These are phyloP conservation scores for Corymbia maculata DNA, from an alignment of 345 rosid genomes.

Conservation along the genomic window DNA sequence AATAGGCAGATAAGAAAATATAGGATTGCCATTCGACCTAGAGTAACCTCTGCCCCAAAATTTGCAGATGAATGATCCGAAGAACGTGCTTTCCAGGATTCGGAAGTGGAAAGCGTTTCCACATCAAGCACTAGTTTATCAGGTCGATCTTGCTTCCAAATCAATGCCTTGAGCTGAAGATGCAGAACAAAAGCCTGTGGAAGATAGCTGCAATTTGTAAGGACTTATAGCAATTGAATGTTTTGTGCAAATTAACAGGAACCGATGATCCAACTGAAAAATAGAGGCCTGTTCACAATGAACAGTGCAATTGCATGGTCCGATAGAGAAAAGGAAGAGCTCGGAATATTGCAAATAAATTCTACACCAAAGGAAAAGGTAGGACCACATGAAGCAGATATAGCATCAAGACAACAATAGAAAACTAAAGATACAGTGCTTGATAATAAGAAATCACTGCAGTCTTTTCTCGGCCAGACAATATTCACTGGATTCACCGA, in stretches of 20 bases:
- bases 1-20: not conserved
- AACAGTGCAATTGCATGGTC: not conserved
- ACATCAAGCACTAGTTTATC: slow-evolving; percentile 21
- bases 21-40: slow-evolving; percentile 21
- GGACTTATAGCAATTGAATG: not conserved
- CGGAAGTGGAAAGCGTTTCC: slow-evolving; percentile 5
- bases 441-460: not conserved
- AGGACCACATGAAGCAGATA: not conserved
- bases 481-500: not conserved
- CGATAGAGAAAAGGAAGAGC: not conserved
- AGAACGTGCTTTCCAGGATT: slow-evolving; percentile 20
- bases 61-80: slow-evolving; percentile 42
- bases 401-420: not conserved
- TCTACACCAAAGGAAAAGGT: not conserved
- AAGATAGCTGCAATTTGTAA: not conserved
- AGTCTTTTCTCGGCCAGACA: not conserved
- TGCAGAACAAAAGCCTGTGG: slow-evolving; percentile 39
- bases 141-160: slow-evolving; percentile 22
- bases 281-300: not conserved
- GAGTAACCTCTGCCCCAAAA: slow-evolving; percentile 54
- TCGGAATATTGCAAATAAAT: not conserved
- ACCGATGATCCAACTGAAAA: not conserved
- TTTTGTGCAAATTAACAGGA: not conserved
- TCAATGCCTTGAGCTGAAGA: slow-evolving; percentile 46
- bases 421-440: not conserved